Percentiles rank a stretch among this genome's conserved stretches.
Conservation (phyloP, 805 yeast species). For the Lipomyces kockii region DNA sequence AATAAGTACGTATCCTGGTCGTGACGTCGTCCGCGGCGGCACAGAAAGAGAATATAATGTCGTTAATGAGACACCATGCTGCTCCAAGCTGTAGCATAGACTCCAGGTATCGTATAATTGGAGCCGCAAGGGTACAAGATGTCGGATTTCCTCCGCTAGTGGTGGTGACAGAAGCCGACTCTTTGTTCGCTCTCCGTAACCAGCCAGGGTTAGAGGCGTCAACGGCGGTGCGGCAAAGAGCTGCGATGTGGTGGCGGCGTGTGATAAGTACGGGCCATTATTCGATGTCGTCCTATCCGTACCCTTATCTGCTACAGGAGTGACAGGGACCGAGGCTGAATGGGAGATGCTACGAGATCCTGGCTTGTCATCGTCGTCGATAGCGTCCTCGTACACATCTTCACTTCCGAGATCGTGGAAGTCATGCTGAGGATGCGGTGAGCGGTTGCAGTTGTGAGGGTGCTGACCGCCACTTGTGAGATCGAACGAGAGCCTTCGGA, state of each 20-base stretch:
- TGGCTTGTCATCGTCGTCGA: slow-evolving; percentile 11
- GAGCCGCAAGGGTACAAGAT: slow-evolving; percentile 73
- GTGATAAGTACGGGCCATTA: background rate
- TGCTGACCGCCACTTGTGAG: slow-evolving; percentile 11
- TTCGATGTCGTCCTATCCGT: background rate
- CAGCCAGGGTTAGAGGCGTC: slow-evolving; percentile 60
- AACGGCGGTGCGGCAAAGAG: slow-evolving; percentile 48
- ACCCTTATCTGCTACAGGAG: background rate
- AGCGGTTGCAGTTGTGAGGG: slow-evolving; percentile 1
- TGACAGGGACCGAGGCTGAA: slow-evolving; percentile 14
- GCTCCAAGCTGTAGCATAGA: slow-evolving; percentile 81
- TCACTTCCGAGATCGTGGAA: slow-evolving; percentile 33
- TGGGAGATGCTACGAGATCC: slow-evolving; percentile 1
- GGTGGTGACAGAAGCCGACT: slow-evolving; percentile 62
- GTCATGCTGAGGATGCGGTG: slow-evolving; percentile 35
- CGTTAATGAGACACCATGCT: slow-evolving; percentile 84
- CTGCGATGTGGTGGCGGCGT: slow-evolving; percentile 9
- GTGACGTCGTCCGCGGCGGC: slow-evolving; percentile 49
- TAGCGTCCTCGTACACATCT: slow-evolving; percentile 19
- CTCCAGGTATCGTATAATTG: slow-evolving; percentile 81
- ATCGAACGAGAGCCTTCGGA: slow-evolving; percentile 34
- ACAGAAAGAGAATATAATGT: slow-evolving; percentile 68
- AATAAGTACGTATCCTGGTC: slow-evolving; percentile 74
- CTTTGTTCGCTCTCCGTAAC: slow-evolving; percentile 64
- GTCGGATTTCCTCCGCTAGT: slow-evolving; percentile 75